Conservation (phyloP, 2,329 filamentous ascomycete species). For the Biscogniauxia marginata region DNA sequence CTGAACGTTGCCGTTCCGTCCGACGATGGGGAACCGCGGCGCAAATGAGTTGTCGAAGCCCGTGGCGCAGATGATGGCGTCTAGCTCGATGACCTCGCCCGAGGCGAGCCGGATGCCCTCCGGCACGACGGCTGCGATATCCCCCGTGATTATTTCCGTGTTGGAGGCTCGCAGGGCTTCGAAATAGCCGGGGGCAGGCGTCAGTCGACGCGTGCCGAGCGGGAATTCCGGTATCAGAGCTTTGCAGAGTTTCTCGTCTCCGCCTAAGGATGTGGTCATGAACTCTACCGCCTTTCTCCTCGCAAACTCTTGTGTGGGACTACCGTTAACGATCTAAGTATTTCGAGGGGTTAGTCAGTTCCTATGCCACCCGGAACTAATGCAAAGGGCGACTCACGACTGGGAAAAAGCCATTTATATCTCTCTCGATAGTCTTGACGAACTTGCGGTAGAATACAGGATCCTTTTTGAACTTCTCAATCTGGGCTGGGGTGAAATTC, state of each 20-base stretch:
- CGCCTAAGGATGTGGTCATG: slow-evolving; percentile 47
- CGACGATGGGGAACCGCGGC: slow-evolving; percentile 50
- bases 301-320: slow-evolving; percentile 42
- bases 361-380: neutral
- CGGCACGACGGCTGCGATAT: slow-evolving; percentile 45
- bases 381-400: slow-evolving; percentile 33
- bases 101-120: slow-evolving; percentile 48
- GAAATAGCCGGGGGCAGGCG: slow-evolving; percentile 50
- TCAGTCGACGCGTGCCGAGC: slow-evolving; percentile 49
- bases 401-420: slow-evolving; percentile 43
- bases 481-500: slow-evolving; percentile 43
- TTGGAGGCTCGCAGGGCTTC: slow-evolving; percentile 46
- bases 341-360: slow-evolving; percentile 7
- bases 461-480: slow-evolving; percentile 47
- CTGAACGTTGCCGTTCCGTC: slow-evolving; percentile 50
- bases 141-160: slow-evolving; percentile 45
- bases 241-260: slow-evolving; percentile 49
- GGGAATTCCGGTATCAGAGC: slow-evolving; percentile 50
- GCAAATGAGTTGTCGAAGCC: slow-evolving; percentile 55
- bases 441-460: slow-evolving; percentile 46
- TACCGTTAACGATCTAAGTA: slow-evolving; percentile 38
- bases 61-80: slow-evolving; percentile 58
- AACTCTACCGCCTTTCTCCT: slow-evolving; percentile 42
- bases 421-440: slow-evolving; percentile 45
- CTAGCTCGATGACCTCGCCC: slow-evolving; percentile 50